Evolutionary conservation across 345 rosid genomes (phyloP).

Genomic region (Citrus cavaleriei): DNA sequence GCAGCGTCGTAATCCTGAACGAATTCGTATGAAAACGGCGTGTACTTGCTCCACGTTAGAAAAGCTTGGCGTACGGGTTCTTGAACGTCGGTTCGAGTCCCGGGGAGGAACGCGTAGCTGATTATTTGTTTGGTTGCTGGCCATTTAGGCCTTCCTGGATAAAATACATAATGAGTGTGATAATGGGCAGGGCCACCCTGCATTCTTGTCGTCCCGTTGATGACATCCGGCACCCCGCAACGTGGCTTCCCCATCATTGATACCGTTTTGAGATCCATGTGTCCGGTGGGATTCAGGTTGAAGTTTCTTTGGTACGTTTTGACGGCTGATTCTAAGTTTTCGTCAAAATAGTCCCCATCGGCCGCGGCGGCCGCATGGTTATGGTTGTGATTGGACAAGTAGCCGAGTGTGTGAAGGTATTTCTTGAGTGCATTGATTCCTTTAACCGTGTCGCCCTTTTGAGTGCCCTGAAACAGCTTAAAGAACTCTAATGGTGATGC

Average conservation of each 20-base stretch:
- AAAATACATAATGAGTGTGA: background rate
- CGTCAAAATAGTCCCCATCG: slow-evolving; percentile 15
- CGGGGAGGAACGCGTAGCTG: background rate
- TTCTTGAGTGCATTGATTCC: slow-evolving; percentile 9
- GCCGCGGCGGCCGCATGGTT: too few species aligned
- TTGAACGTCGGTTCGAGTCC: background rate
- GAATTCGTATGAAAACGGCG: background rate
- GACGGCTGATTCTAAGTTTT: slow-evolving; percentile 7
- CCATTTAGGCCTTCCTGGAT: background rate
- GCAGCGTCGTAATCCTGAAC: background rate
- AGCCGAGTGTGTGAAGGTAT: slow-evolving; percentile 12
- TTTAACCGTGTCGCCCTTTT: slow-evolving; percentile 8
- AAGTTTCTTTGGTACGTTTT: slow-evolving; percentile 17
- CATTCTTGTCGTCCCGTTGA: slow-evolving; percentile 15
- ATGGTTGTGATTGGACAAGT: background rate
- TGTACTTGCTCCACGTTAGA: background rate
- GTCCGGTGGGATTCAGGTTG: slow-evolving; percentile 11
- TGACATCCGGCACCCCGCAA: slow-evolving; percentile 7
- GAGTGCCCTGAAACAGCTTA: background rate
- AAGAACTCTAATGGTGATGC: background rate
- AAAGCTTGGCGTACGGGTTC: background rate
- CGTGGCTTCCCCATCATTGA: background rate
- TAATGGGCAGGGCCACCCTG: background rate
- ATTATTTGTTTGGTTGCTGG: background rate
- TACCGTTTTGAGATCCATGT: background rate